Base-by-base conservation (phyloP, 148 eudicot species). In the Cornus controversa region DNA sequence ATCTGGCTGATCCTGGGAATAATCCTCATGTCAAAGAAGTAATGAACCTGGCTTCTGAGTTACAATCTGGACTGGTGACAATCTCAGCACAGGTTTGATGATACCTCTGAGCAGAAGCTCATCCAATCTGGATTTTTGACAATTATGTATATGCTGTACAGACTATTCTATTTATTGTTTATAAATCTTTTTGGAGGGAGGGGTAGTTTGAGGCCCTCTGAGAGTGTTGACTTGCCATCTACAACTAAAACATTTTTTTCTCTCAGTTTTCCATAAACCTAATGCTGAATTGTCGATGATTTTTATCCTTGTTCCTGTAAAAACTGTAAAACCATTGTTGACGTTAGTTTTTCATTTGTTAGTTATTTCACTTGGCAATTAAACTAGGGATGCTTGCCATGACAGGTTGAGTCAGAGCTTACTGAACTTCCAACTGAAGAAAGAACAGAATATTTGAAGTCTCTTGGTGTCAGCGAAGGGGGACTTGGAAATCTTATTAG, bases 401-500 rank as follows among this genome's bases (percentile, higher is more conserved):
- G 82, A 78, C 89, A 96, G 99, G 99, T 96, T 71, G 99, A 96
- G 84, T 87, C 99, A 18, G 98, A 96, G 87, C 97, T 96, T 71
- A 82, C 92, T 63, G 99, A 96, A 79, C 97, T 96, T 79, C 93
- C 95, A 42, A 76, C 87, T 40, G 99, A 93, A 74, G 99, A 96
- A 85, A 88, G 98, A 80, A 76, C 84, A 79, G 99, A 96, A 81
- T 96, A 84, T 86, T 81, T 96, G 86, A 79, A 79, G 25, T 96
- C 99, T 64, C 97, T 96, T 77, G 99, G 98, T 70, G 97, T 96
- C 67, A 76, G 68, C 74, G 99, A 96, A 84, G 90, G 99, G 87
- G 99, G 99, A 29, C 89, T 96, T 16, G 99, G 98, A 77, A 96
- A 93, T 84, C 98, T 96, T 77, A 96, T 96, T 62, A 91, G 97